Evolutionary conservation across 441 rosid species (phyloP), one percentile per base, ranked within the genome.

Genomic region (Arabidopsis lyrata): DNA sequence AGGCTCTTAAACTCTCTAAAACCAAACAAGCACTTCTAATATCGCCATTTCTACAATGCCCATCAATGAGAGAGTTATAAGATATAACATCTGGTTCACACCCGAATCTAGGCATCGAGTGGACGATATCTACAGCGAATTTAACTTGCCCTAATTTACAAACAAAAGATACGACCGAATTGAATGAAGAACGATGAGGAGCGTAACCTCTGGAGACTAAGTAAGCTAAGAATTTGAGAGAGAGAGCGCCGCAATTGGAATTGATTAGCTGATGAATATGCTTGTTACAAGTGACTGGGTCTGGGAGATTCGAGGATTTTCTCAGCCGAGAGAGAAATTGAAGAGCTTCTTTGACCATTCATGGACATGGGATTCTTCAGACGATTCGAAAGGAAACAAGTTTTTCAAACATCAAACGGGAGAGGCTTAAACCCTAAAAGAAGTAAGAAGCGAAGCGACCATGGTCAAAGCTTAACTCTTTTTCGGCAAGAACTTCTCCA

Each of bases 161-260:
- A 48, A 82, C 34, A 31, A 74, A 77, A 10, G 81, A 71, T 39
- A 77, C 61, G 35, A 70, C 44, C 5, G 85, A 80, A 68, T 74
- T 82, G 76, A 82, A 80, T 55, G 83, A 82, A 74, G 85, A 82
- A 62, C 71, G 76, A 38, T 82, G 83, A 74, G 83, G 85, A 49
- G 32, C 71, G 64, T 71, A 77, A 8, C 83, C 76, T 77, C 65
- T 77, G 60, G 79, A 73, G 68, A 77, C 76, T 50, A 80, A 77
- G 74, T 74, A 75, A 68, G 75, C 75, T 56, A 82, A 57, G 58
- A 80, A 12, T 63, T 82, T 82, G 56, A 82, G 71, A 34, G 83
- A 80, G 54, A 77, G 78, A 11, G 11, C 52, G 29, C 80, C 85
- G 27, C 85, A 75, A 22, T 55, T 38, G 1, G 83, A 67, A 42